These are phyloP conservation scores for Trichoderma hamatum DNA, from an alignment of 2,329 filamentous ascomycete species.

Conservation along the genomic window DNA sequence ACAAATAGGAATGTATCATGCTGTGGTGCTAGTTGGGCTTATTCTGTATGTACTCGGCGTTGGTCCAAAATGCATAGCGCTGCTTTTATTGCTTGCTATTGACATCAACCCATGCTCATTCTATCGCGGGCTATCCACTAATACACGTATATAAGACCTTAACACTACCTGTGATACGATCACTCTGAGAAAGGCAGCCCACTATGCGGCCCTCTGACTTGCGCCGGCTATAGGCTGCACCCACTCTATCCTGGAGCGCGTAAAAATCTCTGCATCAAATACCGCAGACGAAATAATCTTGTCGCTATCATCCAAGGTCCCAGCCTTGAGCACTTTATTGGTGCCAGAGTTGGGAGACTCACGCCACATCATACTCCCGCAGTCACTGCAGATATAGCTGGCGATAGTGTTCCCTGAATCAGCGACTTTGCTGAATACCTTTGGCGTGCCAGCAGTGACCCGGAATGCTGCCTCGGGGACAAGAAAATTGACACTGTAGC, in stretches of 20 bases:
- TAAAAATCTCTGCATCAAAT: not conserved
- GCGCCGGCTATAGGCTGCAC: not conserved
- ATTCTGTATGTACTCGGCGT: too few species aligned
- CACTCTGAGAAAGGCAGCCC: not conserved
- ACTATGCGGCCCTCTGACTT: not conserved
- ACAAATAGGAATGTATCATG: too few species aligned
- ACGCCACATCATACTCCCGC: not conserved
- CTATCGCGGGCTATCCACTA: too few species aligned
- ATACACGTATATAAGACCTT: not conserved
- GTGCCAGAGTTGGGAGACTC: not conserved
- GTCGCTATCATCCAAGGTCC: slow-evolving; percentile 1
- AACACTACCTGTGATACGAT: not conserved
- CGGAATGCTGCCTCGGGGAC: not conserved
- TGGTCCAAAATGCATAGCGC: too few species aligned
- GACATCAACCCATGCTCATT: too few species aligned
- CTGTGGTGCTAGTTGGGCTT: too few species aligned
- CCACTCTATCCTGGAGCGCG: not conserved
- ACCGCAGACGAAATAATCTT: not conserved
- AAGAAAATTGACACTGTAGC: slow-evolving; percentile 5
- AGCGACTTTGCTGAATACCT: slow-evolving; percentile 1
- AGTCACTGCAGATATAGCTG: not conserved
- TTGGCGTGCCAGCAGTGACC: slow-evolving; percentile 2
- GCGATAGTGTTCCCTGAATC: not conserved
- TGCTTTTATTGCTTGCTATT: too few species aligned
- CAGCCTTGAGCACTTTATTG: not conserved